These are phyloP conservation scores for Citrus maxima DNA, from an alignment of 345 rosid species.

Conservation along the genomic window DNA sequence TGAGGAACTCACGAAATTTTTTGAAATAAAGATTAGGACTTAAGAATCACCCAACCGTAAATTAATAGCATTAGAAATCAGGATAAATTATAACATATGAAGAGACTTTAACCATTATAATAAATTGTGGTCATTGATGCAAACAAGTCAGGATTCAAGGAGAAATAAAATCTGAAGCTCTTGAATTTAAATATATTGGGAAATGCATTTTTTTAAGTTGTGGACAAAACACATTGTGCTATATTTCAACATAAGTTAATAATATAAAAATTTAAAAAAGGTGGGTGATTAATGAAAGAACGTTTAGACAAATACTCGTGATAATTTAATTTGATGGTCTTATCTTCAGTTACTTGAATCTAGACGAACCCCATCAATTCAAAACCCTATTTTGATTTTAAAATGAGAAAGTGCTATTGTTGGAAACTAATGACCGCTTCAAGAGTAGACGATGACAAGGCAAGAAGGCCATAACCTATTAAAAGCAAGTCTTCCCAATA, in stretches of 20 bases:
- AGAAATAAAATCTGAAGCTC: too few species aligned
- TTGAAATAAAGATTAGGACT: too few species aligned
- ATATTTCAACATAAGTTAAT: neutral
- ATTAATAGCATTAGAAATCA: too few species aligned
- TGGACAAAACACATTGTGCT: neutral
- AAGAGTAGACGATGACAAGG: constrained; percentile 13
- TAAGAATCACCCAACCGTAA: too few species aligned
- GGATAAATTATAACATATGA: too few species aligned
- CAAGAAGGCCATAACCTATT: constrained; percentile 8
- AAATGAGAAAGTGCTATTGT: neutral
- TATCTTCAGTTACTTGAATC: constrained; percentile 3
- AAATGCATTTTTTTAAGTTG: neutral
- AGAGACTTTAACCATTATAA: too few species aligned
- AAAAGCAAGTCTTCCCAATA: constrained; percentile 1
- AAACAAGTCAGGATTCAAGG: too few species aligned
- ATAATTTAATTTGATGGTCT: neutral
- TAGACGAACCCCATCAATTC: constrained; percentile 2
- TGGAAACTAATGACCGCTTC: constrained; percentile 6
- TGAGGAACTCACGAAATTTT: too few species aligned
- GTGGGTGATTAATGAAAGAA: neutral
- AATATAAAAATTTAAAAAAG: neutral
- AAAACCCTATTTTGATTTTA: neutral
- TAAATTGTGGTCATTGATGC: too few species aligned
- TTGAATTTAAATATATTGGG: too few species aligned
- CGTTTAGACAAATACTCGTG: neutral